Base-by-base conservation (phyloP, 2,329 filamentous ascomycete genomes). In the Microdochium paspali region DNA sequence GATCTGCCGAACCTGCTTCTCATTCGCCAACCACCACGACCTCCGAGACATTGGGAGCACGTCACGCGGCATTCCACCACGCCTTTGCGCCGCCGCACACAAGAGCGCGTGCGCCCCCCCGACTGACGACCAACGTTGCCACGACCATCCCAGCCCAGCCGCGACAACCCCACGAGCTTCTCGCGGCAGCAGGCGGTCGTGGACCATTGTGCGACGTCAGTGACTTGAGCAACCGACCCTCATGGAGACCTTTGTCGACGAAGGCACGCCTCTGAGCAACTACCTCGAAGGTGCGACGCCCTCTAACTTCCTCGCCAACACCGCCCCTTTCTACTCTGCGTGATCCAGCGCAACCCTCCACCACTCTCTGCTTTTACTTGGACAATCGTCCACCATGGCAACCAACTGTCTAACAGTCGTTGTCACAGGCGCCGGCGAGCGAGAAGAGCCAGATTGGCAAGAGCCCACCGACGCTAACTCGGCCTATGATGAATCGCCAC, bases 161-260 rank as follows among this genome's bases (percentile, higher is more conserved):
- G 18, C 35, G 5, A 21, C 35, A 21, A 40, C 18, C 20, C 35
- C n/a, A 20, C 35, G 18, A 21, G 18, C 6, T 9, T 40, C 18
- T 20, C n/a, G 4, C 35, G 9, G 35, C 35, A 40, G 35, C 18
- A 10, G 56, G 60, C 61, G 59, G 59, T 55, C 50, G 55, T 54
- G 56, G 56, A 51, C 54, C 54, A 47, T 58, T 51, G 55, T 57
- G 53, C 50, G 48, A 18, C 45, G n/a, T 40, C 6, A 57, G 54
- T 54, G 45, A 40, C 48, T n/a, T n/a, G n/a, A n/a, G n/a, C n/a
- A n/a, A n/a, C n/a, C 54, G 54, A 28, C 58, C 56, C 58, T 57
- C 58, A 62, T 62, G 59, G 59, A 62, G 58, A 60, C 58, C 56
- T 57, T 61, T 56, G 53, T 62, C 52, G 58, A 62, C 55, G 58